A percentile compares a stretch with the other conserved stretches of the same genome.
These are phyloP conservation scores for Grigorovia humatica DNA, from an alignment of 805 yeast species.

Conservation along the genomic window DNA sequence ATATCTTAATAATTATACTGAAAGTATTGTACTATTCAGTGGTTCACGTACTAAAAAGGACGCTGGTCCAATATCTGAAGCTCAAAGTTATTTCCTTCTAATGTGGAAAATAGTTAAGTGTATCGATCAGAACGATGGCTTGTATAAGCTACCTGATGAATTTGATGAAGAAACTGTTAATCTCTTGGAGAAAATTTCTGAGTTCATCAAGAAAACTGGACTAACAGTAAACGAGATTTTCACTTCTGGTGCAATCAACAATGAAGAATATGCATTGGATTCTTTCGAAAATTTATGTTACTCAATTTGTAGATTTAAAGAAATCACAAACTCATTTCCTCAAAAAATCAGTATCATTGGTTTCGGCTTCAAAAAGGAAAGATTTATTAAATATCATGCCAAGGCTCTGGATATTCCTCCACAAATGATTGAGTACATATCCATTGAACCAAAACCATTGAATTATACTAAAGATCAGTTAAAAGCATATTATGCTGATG, in stretches of 20 bases:
- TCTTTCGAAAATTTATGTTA: slow-evolving; percentile 69
- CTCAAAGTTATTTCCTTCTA: slow-evolving; percentile 44
- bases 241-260: slow-evolving; percentile 23
- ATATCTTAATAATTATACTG: slow-evolving; percentile 23
- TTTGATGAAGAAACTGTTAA: slow-evolving; percentile 7
- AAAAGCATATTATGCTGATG: slow-evolving; percentile 35
- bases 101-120: slow-evolving; percentile 27
- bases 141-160: background rate
- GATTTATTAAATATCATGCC: slow-evolving; percentile 50
- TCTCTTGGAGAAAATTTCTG: slow-evolving; percentile 1
- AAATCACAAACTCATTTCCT: slow-evolving; percentile 41
- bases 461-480: slow-evolving; percentile 17
- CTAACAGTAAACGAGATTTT: slow-evolving; percentile 11
- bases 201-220: slow-evolving; percentile 3
- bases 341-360: slow-evolving; percentile 48
- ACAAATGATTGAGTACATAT: slow-evolving; percentile 37
- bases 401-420: slow-evolving; percentile 37
- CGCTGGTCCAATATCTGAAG: slow-evolving; percentile 50
- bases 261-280: slow-evolving; percentile 71
- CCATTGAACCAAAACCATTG: slow-evolving; percentile 46
- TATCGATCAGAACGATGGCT: background rate
- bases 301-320: slow-evolving; percentile 44
- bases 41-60: slow-evolving; percentile 65
- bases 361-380: slow-evolving; percentile 56
- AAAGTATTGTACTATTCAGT: slow-evolving; percentile 35